Evolutionary conservation across 2,329 filamentous ascomycete genomes (phyloP), one percentile per base, ranked within the genome.

Genomic region (Fusarium austroafricanum): DNA sequence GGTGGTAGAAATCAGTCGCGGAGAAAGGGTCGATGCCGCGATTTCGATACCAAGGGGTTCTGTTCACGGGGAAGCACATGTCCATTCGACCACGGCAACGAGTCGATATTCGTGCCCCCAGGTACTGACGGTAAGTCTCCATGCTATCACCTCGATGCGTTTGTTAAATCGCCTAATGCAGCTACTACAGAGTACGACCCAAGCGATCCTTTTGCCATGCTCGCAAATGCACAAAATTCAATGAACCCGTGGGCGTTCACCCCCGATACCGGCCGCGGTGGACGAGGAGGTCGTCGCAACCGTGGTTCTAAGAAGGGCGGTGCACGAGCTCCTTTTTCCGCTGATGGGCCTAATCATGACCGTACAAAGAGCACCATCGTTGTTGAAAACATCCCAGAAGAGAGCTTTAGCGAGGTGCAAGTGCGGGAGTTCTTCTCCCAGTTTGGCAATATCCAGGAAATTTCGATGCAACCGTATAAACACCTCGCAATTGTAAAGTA

Each of bases 311-410:
- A 59, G 75, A 77, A 68, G 57, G 75, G 73, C 47, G 71, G 68
- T 37, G 80, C 78, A 6, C 82, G 86, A 31, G 84, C 90, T 5
- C 79, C 87, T 0, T 89, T 92, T 72, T 92, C 92, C 0, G 83
- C 85, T 0, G 84, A 88, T 21, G 89, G 90, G 0, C 87, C 89
- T 0, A 85, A 88, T 26, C 77, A 83, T 49, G 90, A 94, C 75
- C 83, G 79, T 55, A 84, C 83, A 1, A 90, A 89, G 70, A 90
- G 87, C 10, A 88, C 88, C 0, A 86, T 96, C 20, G 91, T 94
- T 4, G 85, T 96, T 4, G 91, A 94, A 74, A 89, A 90, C 57
- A 95, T 96, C 8, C 92, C 92, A 0, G 86, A 90, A 63, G 90
- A 92, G 20, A 84, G 88, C 55, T 90, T 92, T 55, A 83, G 80